Percentiles rank a stretch among this genome's conserved stretches.
phyloP scores from a whole-genome alignment of 208 protist genomes.

The Crithidia fasciculata region DNA sequence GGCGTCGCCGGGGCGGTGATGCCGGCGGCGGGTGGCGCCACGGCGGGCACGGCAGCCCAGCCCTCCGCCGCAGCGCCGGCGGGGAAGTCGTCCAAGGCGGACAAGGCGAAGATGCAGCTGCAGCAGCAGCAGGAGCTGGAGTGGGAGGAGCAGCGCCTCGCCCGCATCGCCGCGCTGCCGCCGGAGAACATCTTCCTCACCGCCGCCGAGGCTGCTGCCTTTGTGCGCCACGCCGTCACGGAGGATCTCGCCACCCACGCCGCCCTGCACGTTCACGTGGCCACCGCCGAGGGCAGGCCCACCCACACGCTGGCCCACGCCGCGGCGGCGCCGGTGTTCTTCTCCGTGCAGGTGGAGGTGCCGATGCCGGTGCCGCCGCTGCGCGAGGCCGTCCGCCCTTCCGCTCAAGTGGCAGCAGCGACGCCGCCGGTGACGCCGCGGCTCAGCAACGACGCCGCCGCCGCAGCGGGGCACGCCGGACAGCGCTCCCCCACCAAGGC shows the following conservation, averaged over 20 bases:
- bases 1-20: background rate
- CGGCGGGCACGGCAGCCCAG: background rate
- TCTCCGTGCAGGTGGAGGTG: conserved; percentile 46
- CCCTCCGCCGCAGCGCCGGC: conserved; percentile 3
- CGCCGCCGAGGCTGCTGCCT: conserved; percentile 43
- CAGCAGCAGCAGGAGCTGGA: conserved; percentile 57
- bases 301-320: conserved; percentile 8
- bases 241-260: conserved; percentile 65
- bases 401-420: background rate
- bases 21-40: conserved; percentile 1
- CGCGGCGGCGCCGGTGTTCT: conserved; percentile 17
- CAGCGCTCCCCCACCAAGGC: background rate
- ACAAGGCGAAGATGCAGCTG: conserved; percentile 47
- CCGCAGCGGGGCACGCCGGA: background rate
- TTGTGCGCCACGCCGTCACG: conserved; percentile 56
- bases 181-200: conserved; percentile 75
- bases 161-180: conserved; percentile 51
- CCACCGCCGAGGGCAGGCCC: conserved; percentile 12
- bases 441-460: background rate
- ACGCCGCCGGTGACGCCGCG: background rate
- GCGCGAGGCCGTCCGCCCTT: conserved; percentile 22
- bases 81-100: conserved; percentile 42
- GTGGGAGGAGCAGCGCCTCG: conserved; percentile 61
- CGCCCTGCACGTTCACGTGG: conserved; percentile 44
- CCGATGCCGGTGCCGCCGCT: conserved; percentile 53